Evolutionary conservation across 1,284 basidiomycete species (phyloP).

Genomic region (Cryptococcus sp.): DNA sequence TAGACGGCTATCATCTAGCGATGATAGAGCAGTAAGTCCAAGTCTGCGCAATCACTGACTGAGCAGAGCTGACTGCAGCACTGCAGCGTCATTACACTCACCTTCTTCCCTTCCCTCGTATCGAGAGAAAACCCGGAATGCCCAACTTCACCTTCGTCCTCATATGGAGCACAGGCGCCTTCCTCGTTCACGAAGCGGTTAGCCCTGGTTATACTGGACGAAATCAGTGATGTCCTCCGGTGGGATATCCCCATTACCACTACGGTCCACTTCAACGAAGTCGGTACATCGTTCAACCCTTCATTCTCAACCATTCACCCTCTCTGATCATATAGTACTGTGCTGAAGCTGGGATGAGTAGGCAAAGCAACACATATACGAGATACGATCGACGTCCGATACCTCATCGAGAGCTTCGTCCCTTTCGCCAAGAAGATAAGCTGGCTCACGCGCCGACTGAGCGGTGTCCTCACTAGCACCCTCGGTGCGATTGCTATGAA

Average conservation of each 20-base stretch:
- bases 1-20: conserved; percentile 48
- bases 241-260: conserved; percentile 49
- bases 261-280: conserved; percentile 52
- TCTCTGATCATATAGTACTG: too few relatives aligned
- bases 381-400: conserved; percentile 48
- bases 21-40: conserved; percentile 47
- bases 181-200: conserved; percentile 6
- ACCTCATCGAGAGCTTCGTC: conserved; percentile 48
- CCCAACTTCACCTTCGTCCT: conserved; percentile 6
- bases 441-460: conserved; percentile 37
- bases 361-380: conserved; percentile 49
- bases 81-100: conserved; percentile 41
- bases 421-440: conserved; percentile 47
- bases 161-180: conserved; percentile 1
- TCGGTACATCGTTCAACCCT: conserved; percentile 34
- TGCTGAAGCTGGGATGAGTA: background rate
- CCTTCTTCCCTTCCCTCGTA: conserved; percentile 37
- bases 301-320: background rate
- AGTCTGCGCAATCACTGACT: background rate
- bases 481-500: conserved; percentile 28
- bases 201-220: conserved; percentile 19
- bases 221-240: conserved; percentile 37
- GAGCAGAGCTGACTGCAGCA: conserved; percentile 4
- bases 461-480: conserved; percentile 33
- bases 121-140: conserved; percentile 1